phyloP scores from a whole-genome alignment of 2,329 filamentous ascomycete species.

The Diplodia intermedia region DNA sequence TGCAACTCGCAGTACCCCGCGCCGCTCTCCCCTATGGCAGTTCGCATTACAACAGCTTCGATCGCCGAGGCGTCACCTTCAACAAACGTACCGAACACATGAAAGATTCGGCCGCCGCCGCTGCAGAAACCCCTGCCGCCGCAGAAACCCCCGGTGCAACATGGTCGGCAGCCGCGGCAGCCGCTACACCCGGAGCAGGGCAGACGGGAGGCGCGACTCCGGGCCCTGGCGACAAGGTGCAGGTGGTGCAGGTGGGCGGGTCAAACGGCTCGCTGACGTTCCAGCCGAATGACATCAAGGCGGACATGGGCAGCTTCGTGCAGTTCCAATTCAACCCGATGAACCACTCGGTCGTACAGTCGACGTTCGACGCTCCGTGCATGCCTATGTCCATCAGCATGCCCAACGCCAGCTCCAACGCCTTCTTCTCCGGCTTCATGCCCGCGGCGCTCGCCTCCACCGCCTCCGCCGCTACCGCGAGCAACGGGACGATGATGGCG shows the following conservation, averaged over 20 bases:
- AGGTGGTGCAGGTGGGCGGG: constrained; percentile 70
- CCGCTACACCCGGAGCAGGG: not conserved
- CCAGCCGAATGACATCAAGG: constrained; percentile 70
- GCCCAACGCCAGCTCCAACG: constrained; percentile 55
- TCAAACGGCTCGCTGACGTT: constrained; percentile 63
- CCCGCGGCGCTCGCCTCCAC: constrained; percentile 50
- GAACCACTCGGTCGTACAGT: constrained; percentile 83
- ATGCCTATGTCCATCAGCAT: constrained; percentile 61
- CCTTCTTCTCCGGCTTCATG: constrained; percentile 70
- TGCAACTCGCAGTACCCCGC: constrained; percentile 26
- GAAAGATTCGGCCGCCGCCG: not conserved
- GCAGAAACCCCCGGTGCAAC: not conserved
- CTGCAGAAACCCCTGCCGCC: not conserved
- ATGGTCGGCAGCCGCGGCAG: not conserved
- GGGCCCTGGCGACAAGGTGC: constrained; percentile 48
- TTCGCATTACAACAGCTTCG: constrained; percentile 10
- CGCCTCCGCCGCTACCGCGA: constrained; percentile 18
- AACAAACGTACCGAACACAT: constrained; percentile 11
- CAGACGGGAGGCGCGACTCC: constrained; percentile 2
- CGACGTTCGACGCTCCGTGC: constrained; percentile 75
- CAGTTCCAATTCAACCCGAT: constrained; percentile 61
- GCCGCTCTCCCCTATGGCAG: constrained; percentile 25
- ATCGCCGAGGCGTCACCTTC: not conserved
- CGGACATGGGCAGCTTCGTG: constrained; percentile 63
- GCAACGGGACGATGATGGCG: not conserved